Evolutionary conservation across 371 early-diverging fungal genomes (phyloP), one percentile per base, ranked within the genome.

Genomic region (Vairimorpha ceranae): DNA sequence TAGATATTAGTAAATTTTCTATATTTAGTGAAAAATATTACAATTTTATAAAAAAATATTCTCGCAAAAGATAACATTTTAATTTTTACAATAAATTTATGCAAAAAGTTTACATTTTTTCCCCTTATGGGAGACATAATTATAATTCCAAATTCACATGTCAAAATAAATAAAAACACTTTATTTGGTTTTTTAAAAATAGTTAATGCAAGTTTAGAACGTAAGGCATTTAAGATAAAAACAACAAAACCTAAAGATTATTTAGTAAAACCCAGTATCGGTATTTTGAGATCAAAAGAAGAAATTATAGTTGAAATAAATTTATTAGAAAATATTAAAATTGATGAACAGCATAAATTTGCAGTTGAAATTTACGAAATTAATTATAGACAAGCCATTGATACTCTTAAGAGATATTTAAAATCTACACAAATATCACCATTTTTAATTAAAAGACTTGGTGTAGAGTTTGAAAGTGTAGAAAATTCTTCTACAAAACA

Each of bases 171-270:
- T 23, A 73, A 65, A 43, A 32, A 59, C 19, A 46, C 59, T 23
- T 60, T 25, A 45, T 32, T 54, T 3, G 56, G 59, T 4, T 45
- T 30, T 21, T 25, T 75, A 7, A 61, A 54, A 32, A 63, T 77
- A 19, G 23, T 65, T 8, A 72, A 71, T 56, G 43, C 63, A 17
- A 58, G 61, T 14, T 35, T 59, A 51, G 69, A 58, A 35, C 61
- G 73, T 29, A 56, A 48, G 21, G 77, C 58, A 6, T 95, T 92
- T 85, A 94, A 95, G 84, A 90, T 95, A 80, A 93, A 93, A 80
- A 95, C 96, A 2, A 95, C 94, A 7, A 91, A 92, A 0, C 96
- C 96, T 21, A 92, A 92, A 83, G 90, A 91, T 80, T 95, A 93
- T 82, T 92, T 91, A 77, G 92, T 95, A 38, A 88, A 93, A 30